Evolutionary conservation across 345 rosid species (phyloP).

Genomic region (Tarenaya hassleriana): DNA sequence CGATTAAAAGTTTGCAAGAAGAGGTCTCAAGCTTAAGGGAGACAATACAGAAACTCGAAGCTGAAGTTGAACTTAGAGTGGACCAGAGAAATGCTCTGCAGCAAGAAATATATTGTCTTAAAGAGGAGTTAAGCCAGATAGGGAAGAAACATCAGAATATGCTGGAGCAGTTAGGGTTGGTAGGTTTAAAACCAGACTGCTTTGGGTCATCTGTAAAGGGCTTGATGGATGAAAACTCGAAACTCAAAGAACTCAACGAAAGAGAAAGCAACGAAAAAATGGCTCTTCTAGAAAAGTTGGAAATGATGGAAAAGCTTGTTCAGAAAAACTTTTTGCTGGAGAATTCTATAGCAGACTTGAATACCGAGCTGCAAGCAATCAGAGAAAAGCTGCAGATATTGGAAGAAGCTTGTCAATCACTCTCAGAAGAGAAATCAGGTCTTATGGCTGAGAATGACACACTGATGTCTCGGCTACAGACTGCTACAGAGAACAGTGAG

Average conservation of each 20-base stretch:
- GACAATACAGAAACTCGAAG: slow-evolving; percentile 75
- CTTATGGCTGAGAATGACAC: slow-evolving; percentile 58
- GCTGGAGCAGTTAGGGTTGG: slow-evolving; percentile 66
- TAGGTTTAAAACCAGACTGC: slow-evolving; percentile 51
- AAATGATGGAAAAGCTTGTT: slow-evolving; percentile 65
- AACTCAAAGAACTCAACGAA: slow-evolving; percentile 48
- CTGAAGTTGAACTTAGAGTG: slow-evolving; percentile 82
- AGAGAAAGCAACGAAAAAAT: slow-evolving; percentile 48
- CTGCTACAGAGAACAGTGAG: slow-evolving; percentile 41
- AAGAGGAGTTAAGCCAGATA: slow-evolving; percentile 78
- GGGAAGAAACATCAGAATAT: slow-evolving; percentile 56
- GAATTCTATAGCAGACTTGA: slow-evolving; percentile 85
- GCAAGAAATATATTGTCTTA: slow-evolving; percentile 93
- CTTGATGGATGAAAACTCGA: slow-evolving; percentile 54
- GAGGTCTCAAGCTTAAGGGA: slow-evolving; percentile 62
- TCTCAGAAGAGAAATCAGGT: slow-evolving; percentile 53
- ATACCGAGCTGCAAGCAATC: slow-evolving; percentile 67
- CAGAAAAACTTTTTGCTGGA: slow-evolving; percentile 74
- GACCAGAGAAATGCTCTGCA: slow-evolving; percentile 93
- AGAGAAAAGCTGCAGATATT: slow-evolving; percentile 54
- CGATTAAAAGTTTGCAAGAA: slow-evolving; percentile 57
- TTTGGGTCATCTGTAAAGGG: slow-evolving; percentile 60
- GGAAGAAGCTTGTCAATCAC: slow-evolving; percentile 59
- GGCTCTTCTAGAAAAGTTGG: slow-evolving; percentile 59
- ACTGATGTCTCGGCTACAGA: slow-evolving; percentile 51